phyloP scores from a whole-genome alignment of 2,329 filamentous ascomycete genomes.

The Didymella segeticola region DNA sequence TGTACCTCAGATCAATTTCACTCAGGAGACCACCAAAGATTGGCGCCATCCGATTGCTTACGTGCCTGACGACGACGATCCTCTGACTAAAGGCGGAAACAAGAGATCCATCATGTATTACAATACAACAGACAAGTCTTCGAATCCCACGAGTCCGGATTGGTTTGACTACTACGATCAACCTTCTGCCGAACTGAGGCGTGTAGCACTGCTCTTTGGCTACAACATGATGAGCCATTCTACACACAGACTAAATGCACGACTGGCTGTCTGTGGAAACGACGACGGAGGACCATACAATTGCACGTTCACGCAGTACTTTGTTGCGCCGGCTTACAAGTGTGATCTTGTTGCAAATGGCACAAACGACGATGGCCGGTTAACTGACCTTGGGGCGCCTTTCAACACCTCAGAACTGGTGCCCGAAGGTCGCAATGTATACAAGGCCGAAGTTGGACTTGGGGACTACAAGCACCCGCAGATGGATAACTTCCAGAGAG shows the following conservation, averaged over 20 bases:
- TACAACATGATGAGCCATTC: constrained; percentile 39
- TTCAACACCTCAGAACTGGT: constrained; percentile 42
- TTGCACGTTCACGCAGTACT: constrained; percentile 42
- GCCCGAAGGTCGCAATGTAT: constrained; percentile 38
- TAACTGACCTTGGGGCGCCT: constrained; percentile 36
- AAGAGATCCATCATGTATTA: constrained; percentile 42
- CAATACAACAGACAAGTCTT: constrained; percentile 42
- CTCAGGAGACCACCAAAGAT: constrained; percentile 40
- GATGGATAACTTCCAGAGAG: constrained; percentile 24
- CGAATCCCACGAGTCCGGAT: constrained; percentile 4
- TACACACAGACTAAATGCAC: constrained; percentile 36
- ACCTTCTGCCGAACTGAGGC: constrained; percentile 37
- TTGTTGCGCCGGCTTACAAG: constrained; percentile 43
- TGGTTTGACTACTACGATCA: constrained; percentile 49
- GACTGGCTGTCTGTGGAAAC: constrained; percentile 45
- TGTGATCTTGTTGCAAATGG: constrained; percentile 39
- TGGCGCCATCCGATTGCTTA: constrained; percentile 35
- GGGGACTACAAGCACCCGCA: constrained; percentile 42
- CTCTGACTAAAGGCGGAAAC: constrained; percentile 28
- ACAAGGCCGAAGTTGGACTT: constrained; percentile 37
- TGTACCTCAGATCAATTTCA: constrained; percentile 41
- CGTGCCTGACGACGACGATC: constrained; percentile 13
- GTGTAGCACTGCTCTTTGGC: constrained; percentile 40
- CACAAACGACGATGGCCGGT: constrained; percentile 23
- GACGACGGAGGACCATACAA: constrained; percentile 34